These are phyloP conservation scores for Penstemon davidsonii DNA, from an alignment of 257 asterid species.

Conservation along the genomic window DNA sequence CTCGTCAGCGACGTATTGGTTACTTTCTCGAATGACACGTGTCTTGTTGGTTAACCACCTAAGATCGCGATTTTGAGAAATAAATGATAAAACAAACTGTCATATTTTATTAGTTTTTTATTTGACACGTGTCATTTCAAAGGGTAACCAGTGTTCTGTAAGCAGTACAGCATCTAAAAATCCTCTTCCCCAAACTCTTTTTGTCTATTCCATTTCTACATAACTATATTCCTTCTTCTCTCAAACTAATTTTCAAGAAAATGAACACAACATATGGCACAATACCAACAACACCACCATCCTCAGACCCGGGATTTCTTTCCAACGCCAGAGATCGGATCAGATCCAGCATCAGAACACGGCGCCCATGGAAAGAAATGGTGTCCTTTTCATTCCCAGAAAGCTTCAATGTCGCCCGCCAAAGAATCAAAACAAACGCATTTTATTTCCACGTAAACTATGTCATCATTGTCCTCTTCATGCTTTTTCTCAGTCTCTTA, in stretches of 20 bases:
- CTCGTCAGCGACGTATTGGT: no score
- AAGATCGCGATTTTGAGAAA: no score
- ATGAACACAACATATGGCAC: conserved; percentile 37
- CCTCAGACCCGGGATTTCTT: neutral
- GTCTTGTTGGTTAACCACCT: no score
- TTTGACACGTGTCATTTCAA: no score
- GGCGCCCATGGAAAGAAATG: conserved; percentile 45
- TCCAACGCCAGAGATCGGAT: neutral
- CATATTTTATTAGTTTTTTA: no score
- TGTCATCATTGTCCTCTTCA: conserved; percentile 26
- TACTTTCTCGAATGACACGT: no score
- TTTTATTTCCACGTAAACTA: conserved; percentile 38
- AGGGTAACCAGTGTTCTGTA: no score
- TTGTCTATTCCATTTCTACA: no score
- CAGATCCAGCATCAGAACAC: conserved; percentile 26
- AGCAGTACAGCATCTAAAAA: no score
- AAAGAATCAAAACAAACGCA: conserved; percentile 28
- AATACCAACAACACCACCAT: conserved; percentile 29
- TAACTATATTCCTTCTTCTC: neutral
- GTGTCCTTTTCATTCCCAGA: conserved; percentile 26
- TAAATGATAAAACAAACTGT: no score
- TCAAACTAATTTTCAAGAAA: neutral
- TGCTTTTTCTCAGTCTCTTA: conserved; percentile 37
- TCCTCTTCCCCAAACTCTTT: no score
- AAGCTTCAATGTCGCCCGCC: conserved; percentile 16